Conservation (phyloP, 2,329 filamentous ascomycete species). For the Colletotrichum falcatum region DNA sequence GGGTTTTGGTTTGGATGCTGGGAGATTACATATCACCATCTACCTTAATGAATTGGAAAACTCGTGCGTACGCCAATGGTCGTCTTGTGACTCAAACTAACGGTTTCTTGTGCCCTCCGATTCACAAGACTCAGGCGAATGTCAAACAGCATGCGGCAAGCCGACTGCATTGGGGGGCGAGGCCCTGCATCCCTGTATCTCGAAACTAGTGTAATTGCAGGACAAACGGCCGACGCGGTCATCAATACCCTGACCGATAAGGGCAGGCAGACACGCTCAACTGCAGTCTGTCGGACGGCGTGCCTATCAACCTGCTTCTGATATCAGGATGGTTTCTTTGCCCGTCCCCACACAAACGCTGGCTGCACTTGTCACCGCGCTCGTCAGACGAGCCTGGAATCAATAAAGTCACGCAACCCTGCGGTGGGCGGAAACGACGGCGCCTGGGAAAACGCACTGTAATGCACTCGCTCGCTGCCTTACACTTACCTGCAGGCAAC, state of each 20-base stretch:
- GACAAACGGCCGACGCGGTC: conserved; percentile 29
- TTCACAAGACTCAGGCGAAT: background rate
- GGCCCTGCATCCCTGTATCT: conserved; percentile 13
- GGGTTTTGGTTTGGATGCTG: background rate
- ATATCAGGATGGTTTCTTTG: too few species aligned
- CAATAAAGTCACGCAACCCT: conserved; percentile 28
- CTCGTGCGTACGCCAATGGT: background rate
- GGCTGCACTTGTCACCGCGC: background rate
- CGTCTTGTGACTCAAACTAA: background rate
- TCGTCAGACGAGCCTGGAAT: conserved; percentile 13
- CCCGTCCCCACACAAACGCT: background rate
- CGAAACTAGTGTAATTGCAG: conserved; percentile 2
- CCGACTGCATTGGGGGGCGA: background rate
- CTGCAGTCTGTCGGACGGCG: background rate
- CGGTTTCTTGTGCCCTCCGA: too few species aligned
- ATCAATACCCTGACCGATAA: conserved; percentile 8
- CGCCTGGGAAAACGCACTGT: background rate
- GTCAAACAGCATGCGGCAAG: background rate
- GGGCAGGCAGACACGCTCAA: background rate
- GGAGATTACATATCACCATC: background rate
- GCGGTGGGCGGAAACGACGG: conserved; percentile 6
- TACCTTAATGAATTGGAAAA: conserved; percentile 21
- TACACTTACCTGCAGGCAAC: background rate
- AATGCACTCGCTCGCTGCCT: background rate
- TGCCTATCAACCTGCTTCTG: background rate